Conservation (phyloP, 176 grass and related monocot genomes). For the Ananas comosus region DNA sequence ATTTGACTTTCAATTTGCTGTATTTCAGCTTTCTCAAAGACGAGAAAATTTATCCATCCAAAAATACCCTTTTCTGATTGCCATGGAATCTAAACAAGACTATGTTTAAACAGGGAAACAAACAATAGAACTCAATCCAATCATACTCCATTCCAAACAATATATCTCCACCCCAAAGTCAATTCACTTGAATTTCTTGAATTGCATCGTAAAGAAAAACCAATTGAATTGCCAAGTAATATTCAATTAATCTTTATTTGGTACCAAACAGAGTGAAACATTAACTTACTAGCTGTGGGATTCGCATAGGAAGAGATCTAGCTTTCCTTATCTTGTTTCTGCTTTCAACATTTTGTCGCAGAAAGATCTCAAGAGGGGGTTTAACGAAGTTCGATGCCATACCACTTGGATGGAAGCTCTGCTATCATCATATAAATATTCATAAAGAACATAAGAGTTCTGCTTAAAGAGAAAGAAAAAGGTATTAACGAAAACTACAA, state of each 20-base stretch:
- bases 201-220: neutral
- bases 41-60: too few relatives aligned
- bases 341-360: constrained; percentile 31
- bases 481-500: constrained; percentile 8
- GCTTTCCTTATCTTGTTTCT: constrained; percentile 20
- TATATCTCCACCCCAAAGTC: too few relatives aligned
- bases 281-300: constrained; percentile 26
- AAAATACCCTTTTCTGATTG: too few relatives aligned
- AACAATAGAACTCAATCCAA: too few relatives aligned
- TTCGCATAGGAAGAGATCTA: constrained; percentile 12
- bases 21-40: too few relatives aligned
- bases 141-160: too few relatives aligned
- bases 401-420: constrained; percentile 7
- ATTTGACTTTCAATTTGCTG: too few relatives aligned
- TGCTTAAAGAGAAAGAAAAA: constrained; percentile 4
- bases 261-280: neutral
- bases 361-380: constrained; percentile 11
- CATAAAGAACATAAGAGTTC: neutral
- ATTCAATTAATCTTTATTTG: neutral
- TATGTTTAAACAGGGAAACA: too few relatives aligned
- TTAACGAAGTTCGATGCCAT: constrained; percentile 9
- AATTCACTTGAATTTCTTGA: neutral
- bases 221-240: constrained; percentile 9
- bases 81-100: too few relatives aligned
- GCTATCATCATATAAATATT: constrained; percentile 24